These are phyloP conservation scores for Tuber borchii DNA, from an alignment of 495 filamentous ascomycete genomes.

Conservation along the genomic window DNA sequence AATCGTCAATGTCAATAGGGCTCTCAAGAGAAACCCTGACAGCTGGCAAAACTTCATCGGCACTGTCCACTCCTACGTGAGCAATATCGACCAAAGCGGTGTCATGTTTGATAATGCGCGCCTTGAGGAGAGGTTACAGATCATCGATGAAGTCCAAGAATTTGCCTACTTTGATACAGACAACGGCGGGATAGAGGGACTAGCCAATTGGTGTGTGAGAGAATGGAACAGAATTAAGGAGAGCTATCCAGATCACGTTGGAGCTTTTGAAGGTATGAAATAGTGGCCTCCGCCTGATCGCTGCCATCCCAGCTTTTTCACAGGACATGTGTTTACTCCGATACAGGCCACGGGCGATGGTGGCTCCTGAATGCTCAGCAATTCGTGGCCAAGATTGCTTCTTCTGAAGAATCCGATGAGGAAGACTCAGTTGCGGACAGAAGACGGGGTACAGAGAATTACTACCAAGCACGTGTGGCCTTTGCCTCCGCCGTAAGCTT, in stretches of 20 bases:
- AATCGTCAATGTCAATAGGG: conserved; percentile 29
- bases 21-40: conserved; percentile 27
- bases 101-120: conserved; percentile 44
- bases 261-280: conserved; percentile 45
- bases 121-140: conserved; percentile 46
- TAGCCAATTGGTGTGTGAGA: conserved; percentile 48
- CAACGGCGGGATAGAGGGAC: conserved; percentile 45
- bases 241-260: conserved; percentile 45
- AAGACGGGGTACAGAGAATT: conserved; percentile 45
- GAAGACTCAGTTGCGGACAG: conserved; percentile 44
- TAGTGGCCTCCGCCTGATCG: neutral
- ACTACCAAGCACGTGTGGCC: conserved; percentile 49
- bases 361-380: conserved; percentile 51
- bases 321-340: conserved; percentile 11
- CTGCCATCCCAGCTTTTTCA: conserved; percentile 2
- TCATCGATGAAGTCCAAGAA: conserved; percentile 48
- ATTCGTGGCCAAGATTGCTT: conserved; percentile 47
- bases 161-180: conserved; percentile 50
- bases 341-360: conserved; percentile 47
- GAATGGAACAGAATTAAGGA: conserved; percentile 47
- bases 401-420: conserved; percentile 40
- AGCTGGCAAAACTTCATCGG: conserved; percentile 41
- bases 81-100: conserved; percentile 41
- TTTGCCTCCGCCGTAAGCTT: conserved; percentile 50
- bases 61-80: conserved; percentile 43